Percentiles rank a stretch among this genome's conserved stretches.
Evolutionary conservation across 768 basidiomycete genomes (phyloP).

Genomic region (Boletellus ananiceps): DNA sequence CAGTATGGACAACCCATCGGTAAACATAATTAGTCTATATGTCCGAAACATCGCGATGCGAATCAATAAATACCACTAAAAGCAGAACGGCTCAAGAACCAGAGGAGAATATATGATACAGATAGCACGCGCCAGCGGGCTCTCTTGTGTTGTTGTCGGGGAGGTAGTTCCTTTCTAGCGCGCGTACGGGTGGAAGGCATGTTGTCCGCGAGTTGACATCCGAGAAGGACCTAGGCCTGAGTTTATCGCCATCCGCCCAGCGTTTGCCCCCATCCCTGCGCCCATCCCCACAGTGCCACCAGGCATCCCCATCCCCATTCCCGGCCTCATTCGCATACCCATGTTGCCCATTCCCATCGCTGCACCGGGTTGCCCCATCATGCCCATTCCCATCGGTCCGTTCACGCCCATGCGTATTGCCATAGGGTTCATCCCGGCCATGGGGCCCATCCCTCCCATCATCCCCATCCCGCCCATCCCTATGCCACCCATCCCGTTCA

Average conservation of each 20-base stretch:
- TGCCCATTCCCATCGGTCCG: conserved; percentile 36
- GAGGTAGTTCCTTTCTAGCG: conserved; percentile 32
- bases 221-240: conserved; percentile 45
- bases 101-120: conserved; percentile 30
- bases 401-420: conserved; percentile 35
- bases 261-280: conserved; percentile 25
- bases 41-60: background rate
- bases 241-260: conserved; percentile 40
- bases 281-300: conserved; percentile 32
- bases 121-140: conserved; percentile 4
- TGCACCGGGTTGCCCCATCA: conserved; percentile 27
- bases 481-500: conserved; percentile 19
- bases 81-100: conserved; percentile 15
- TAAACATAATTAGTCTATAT: conserved; percentile 2
- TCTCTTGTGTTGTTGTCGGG: background rate
- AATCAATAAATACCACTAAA: conserved; percentile 15
- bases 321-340: conserved; percentile 33
- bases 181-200: conserved; percentile 63
- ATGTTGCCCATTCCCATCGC: conserved; percentile 25
- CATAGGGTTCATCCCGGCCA: conserved; percentile 29
- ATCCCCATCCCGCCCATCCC: conserved; percentile 36
- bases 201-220: conserved; percentile 49
- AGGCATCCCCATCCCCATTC: conserved; percentile 39
- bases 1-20: background rate
- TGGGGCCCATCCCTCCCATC: conserved; percentile 29